phyloP scores from a whole-genome alignment of 257 asterid species.

The Echites panduratus region DNA sequence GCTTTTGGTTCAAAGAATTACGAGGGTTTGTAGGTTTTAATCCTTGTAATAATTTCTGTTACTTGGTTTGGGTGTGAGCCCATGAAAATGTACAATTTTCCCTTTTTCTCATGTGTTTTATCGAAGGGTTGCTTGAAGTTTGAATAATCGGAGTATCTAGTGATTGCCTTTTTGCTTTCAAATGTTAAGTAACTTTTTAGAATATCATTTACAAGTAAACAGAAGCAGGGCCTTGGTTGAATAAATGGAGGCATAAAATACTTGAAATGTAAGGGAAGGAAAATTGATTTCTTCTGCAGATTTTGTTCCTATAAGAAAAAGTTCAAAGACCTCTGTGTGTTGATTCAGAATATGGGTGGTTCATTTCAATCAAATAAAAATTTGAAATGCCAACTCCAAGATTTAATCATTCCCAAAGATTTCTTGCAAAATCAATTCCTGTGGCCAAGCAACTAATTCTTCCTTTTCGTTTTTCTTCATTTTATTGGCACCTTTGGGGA shows the following conservation, averaged over 20 bases:
- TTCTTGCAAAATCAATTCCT: neutral
- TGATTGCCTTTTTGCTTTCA: neutral
- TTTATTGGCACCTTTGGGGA: neutral
- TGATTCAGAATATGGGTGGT: conserved; percentile 6
- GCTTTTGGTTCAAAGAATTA: neutral
- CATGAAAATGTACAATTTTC: neutral
- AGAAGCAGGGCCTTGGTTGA: neutral
- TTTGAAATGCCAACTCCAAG: neutral
- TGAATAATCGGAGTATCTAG: neutral
- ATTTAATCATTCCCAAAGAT: neutral
- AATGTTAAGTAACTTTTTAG: neutral
- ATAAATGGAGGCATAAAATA: neutral
- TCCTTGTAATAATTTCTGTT: neutral
- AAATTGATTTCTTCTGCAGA: neutral
- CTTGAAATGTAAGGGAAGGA: neutral
- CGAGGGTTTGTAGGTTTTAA: neutral
- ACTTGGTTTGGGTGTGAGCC: neutral
- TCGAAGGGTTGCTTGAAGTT: neutral
- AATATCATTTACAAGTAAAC: neutral
- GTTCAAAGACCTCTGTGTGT: neutral
- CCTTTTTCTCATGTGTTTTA: neutral
- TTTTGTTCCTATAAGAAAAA: neutral
- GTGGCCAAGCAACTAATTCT: neutral
- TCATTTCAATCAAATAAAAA: neutral
- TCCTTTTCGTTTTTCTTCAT: neutral